These are phyloP conservation scores for Chlorella sp. DNA, from an alignment of 139 green algal species.

Conservation along the genomic window DNA sequence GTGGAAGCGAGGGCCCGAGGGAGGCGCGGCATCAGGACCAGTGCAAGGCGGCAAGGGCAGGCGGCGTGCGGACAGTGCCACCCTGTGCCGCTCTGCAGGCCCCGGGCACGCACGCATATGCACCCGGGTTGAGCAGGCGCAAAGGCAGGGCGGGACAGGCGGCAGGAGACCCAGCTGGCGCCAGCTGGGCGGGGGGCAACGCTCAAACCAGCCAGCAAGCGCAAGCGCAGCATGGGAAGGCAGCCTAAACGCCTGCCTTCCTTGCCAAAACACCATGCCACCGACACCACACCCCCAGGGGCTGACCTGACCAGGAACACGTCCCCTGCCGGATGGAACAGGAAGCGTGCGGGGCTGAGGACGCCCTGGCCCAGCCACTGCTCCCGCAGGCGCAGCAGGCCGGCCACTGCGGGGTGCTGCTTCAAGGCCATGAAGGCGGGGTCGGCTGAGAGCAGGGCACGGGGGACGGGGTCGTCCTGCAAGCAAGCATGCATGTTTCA, in stretches of 20 bases:
- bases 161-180: too few species aligned
- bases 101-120: too few species aligned
- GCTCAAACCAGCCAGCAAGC: neutral
- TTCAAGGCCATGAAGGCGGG: slow-evolving; percentile 58
- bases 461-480: slow-evolving; percentile 68
- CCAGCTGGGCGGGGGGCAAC: too few species aligned
- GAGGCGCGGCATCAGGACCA: neutral
- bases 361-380: slow-evolving; percentile 48
- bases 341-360: slow-evolving; percentile 58
- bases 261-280: neutral
- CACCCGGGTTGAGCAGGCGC: too few species aligned
- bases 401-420: slow-evolving; percentile 23
- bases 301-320: slow-evolving; percentile 59
- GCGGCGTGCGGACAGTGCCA: too few species aligned
- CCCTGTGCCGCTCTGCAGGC: too few species aligned
- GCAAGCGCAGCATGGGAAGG: neutral
- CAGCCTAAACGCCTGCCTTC: neutral
- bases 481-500: neutral
- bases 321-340: slow-evolving; percentile 62
- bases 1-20: neutral
- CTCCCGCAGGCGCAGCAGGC: slow-evolving; percentile 55
- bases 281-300: neutral
- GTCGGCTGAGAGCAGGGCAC: slow-evolving; percentile 70
- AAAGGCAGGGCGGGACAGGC: too few species aligned
- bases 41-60: too few species aligned